Conservation (phyloP, 352 stramenopile species). For the Pythium rishiriense region DNA sequence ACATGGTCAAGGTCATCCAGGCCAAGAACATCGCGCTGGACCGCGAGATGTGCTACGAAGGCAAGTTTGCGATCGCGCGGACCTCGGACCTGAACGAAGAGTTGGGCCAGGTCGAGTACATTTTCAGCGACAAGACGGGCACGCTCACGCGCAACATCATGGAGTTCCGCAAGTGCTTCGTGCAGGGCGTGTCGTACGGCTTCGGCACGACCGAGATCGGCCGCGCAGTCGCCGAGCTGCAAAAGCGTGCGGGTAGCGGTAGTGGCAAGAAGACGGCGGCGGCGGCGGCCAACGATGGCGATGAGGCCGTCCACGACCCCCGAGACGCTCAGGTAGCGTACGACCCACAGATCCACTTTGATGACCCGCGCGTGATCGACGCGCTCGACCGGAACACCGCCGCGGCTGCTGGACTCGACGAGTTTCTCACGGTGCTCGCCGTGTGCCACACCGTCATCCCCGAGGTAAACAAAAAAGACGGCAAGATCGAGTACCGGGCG, state of each 20-base stretch:
- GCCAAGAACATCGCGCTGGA: constrained; percentile 71
- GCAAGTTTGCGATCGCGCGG: constrained; percentile 78
- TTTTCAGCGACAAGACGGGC: constrained; percentile 99
- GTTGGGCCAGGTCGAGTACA: constrained; percentile 95
- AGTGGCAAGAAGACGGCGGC: neutral
- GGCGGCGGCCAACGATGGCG: neutral
- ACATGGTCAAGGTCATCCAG: constrained; percentile 91
- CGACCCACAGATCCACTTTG: constrained; percentile 67
- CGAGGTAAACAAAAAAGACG: constrained; percentile 47
- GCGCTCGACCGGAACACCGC: constrained; percentile 33
- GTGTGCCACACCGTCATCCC: constrained; percentile 81
- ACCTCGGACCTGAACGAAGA: constrained; percentile 92
- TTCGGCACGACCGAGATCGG: constrained; percentile 81
- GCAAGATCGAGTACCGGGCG: constrained; percentile 75
- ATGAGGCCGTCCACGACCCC: constrained; percentile 37
- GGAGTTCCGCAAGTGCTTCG: constrained; percentile 93
- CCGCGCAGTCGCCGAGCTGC: constrained; percentile 52
- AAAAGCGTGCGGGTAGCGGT: constrained; percentile 21
- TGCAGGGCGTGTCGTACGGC: constrained; percentile 83
- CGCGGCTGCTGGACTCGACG: constrained; percentile 41
- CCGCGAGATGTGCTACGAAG: constrained; percentile 82
- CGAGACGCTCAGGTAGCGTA: constrained; percentile 59
- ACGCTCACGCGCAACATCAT: constrained; percentile 99
- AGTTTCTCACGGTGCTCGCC: constrained; percentile 70
- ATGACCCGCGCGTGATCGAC: constrained; percentile 62